Base-by-base conservation (phyloP, 257 asterid species). In the Fraxinus cuspidata region DNA sequence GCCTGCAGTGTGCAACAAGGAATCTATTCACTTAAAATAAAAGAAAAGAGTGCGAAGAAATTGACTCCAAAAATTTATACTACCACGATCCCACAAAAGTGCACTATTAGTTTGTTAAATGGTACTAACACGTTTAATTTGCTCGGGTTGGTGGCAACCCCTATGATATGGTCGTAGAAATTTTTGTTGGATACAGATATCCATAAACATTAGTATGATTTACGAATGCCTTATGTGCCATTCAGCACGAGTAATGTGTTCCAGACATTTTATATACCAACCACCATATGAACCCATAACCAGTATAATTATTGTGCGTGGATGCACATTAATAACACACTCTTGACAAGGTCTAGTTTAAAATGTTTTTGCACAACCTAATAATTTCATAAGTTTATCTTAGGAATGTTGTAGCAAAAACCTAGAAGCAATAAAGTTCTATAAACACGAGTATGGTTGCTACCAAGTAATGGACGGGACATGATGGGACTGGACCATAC, bases 1-100 rank as follows among this genome's bases (percentile, higher is more conserved):
- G 86, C 85, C 90, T 87, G 84, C 82, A 75, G 69, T 3, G 65
- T 56, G 27, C 56, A 70, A 56, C 31, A 37, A 53, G 12, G 40
- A 70, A 63, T 27, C 35, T 63, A 11, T 23, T 63, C 69, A 25
- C 68, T 21, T 27, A 3, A 27, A 56, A 56, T 7, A 60, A 23
- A 25, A 23, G 12, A 23, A n/a, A n/a, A 8, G 18, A 44, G 13
- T 10, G 56, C n/a, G 9, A 51, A 51, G 9, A 18, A 51, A 51
- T 18, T 2, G 65, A 47, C 21, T 4, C 58, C 21, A 7, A 8
- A 58, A 7, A 2, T 21, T 6, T 8, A 58, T 2, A 21, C 66
- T 58, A 58, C 5, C 66, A 1, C 21, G 21, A 38, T 56, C 51
- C 19, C 51, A 15, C 15, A 13, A 12, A 11, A 42, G 18, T 7